Evolutionary conservation across 2,329 filamentous ascomycete species (phyloP).

Genomic region (Microdochium paspali): DNA sequence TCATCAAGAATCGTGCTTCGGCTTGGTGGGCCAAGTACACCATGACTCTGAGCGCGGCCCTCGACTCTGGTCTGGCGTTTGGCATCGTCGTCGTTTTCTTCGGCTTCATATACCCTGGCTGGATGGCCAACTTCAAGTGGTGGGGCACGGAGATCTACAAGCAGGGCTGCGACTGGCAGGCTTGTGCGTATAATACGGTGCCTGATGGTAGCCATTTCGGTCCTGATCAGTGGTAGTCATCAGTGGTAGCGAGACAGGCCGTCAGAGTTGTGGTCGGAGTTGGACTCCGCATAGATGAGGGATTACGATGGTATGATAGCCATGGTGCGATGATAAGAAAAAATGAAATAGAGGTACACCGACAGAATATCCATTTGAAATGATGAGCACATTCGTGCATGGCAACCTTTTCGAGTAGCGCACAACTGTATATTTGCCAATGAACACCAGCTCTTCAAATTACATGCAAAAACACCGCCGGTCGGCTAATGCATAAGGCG

Average conservation of each 20-base stretch:
- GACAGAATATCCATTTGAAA: too few species aligned
- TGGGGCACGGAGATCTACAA: conserved; percentile 87
- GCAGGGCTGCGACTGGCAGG: conserved; percentile 76
- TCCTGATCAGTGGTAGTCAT: conserved; percentile 48
- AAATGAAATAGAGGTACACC: too few species aligned
- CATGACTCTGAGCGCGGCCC: conserved; percentile 75
- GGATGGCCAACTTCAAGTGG: conserved; percentile 66
- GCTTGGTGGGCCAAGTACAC: conserved; percentile 90
- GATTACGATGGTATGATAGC: too few species aligned
- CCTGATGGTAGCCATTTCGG: conserved; percentile 57
- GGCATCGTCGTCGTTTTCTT: conserved; percentile 81
- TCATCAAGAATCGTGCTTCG: conserved; percentile 57
- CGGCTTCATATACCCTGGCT: conserved; percentile 72
- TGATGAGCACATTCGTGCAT: too few species aligned
- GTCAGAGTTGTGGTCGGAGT: too few species aligned
- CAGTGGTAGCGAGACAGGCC: neutral
- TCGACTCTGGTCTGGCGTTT: conserved; percentile 76
- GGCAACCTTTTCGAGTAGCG: too few species aligned
- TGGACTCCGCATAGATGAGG: too few species aligned
- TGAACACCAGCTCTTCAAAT: too few species aligned
- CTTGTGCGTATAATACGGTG: conserved; percentile 61
- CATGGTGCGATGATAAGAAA: too few species aligned
- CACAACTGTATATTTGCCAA: too few species aligned
- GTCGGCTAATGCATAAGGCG: too few species aligned
- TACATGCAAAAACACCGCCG: too few species aligned